Base-by-base conservation (phyloP, 345 rosid genomes). In the Lepidium africanum region DNA sequence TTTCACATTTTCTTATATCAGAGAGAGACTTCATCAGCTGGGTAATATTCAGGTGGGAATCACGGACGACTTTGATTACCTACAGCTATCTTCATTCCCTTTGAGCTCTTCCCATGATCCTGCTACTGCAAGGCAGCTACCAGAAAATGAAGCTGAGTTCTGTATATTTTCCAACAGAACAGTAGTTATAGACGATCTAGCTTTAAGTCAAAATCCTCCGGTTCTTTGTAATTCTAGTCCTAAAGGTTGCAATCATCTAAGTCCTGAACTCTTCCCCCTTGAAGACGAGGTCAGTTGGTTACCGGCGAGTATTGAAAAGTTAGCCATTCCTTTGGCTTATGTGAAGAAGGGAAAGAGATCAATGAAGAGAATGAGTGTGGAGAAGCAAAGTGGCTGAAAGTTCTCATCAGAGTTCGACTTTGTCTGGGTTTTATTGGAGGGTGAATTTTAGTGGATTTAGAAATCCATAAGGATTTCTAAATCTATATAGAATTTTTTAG, bases 31-130 rank as follows among this genome's bases (percentile, higher is more conserved):
- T 37, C 42, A 37, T 16, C 36, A 60, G 57, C 37, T 37, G 19
- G 9, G 67, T 59, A 16, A 59, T 8, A 36, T 70, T 77, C 87
- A 89, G 96, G 70, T 78, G 11, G 96, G 96, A 58, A 83, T 92
- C 78, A 85, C 89, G 5, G 91, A 92, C 12, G 96, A 90, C 76
- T 86, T 90, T 40, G 98, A 92, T 75, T 92, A 90, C 69, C 52
- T 90, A 67, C 96, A 86, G 81, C 72, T 75, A 63, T 59, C 82
- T 25, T 74, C 81, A n/a, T 63, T 78, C 65, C 83, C 83, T 40
- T 62, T 81, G 40, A 58, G 56, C 41, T 38, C 78, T 19, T 63
- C 76, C 15, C 76, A 58, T 33, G 78, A 77, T 19, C 51, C 80
- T 52, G 77, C 49, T 27, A 19, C 54, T 19, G 39, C 78, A 62